Evolutionary conservation across 139 green algal genomes (phyloP), one percentile per base, ranked within the genome.

Genomic region (Chlamydomonas applanata): DNA sequence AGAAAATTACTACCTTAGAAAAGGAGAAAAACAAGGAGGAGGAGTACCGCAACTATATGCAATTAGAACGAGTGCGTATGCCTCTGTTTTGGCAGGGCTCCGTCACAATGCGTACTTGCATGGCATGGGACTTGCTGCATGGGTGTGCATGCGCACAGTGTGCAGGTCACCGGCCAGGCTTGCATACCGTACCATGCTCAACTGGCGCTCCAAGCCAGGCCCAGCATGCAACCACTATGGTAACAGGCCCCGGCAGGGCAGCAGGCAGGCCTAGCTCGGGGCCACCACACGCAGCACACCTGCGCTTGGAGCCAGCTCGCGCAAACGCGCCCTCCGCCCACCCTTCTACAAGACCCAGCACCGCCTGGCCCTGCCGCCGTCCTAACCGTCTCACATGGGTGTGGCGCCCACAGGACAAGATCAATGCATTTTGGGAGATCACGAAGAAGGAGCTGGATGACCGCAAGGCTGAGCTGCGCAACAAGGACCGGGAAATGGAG

Each of bases 401-500:
- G n/a, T n/a, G 19, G 29, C n/a, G 40, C 2, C 22, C 75, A 66
- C 91, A 95, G 89, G 93, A 98, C 82, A 97, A 97, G 79, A 95
- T 98, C 71, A 91, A 93, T 78, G 80, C 87, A 1, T 98, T 97
- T 73, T 97, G 92, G 92, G 90, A 96, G 75, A 96, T 97, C 69
- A 93, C 89, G 9, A 96, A 95, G 81, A 93, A 92, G 75, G 91
- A 97, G 4, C 81, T 97, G 64, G 91, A 95, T 36, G 90, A 96
- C 66, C 83, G 76, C 22, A 85, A 83, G 45, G 89, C 89, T 17
- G 89, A 95, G 80, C 80, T 96, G 79, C 87, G 90, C 16, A 94
- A 96, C 65, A 94, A 96, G 68, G 93, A 97, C 73, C 71, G 90
- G 27, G 89, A 97, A 40, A 91, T 94, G 78, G 94, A 97, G 76